A percentile compares a stretch with the other conserved stretches of the same genome.
Evolutionary conservation across 768 basidiomycete species (phyloP).

Genomic region (Tylopilus balloui): DNA sequence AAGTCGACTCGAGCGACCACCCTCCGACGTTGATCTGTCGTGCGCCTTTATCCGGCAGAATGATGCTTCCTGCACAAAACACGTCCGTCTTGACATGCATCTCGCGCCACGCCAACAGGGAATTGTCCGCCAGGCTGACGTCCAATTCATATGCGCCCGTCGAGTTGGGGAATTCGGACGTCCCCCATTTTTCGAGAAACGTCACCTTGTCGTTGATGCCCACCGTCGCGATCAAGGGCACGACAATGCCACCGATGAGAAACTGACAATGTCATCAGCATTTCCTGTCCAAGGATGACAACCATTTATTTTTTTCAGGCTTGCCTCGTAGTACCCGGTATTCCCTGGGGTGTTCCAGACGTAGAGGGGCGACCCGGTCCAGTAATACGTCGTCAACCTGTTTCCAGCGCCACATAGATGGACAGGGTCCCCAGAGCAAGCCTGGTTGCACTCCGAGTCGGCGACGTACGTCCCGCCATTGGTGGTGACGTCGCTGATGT

Average conservation of each 20-base stretch:
- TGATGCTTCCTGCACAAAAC: constrained; percentile 71
- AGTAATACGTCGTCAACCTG: constrained; percentile 51
- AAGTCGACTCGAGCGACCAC: constrained; percentile 69
- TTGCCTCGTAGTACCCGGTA: constrained; percentile 67
- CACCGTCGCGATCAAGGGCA: constrained; percentile 70
- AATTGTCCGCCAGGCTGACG: constrained; percentile 46
- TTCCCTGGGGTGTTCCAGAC: constrained; percentile 63
- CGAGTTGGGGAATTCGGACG: constrained; percentile 55
- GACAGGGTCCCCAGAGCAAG: constrained; percentile 67
- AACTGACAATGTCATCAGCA: constrained; percentile 29
- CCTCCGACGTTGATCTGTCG: constrained; percentile 30
- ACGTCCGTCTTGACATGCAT: constrained; percentile 78
- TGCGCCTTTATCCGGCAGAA: constrained; percentile 69
- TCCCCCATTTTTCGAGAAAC: constrained; percentile 73
- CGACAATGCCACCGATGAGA: constrained; percentile 55
- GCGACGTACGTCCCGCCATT: constrained; percentile 32
- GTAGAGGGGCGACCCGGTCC: constrained; percentile 46
- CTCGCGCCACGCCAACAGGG: constrained; percentile 57
- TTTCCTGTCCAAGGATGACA: not conserved
- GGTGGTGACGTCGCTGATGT: constrained; percentile 46
- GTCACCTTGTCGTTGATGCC: constrained; percentile 80
- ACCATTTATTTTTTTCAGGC: no score
- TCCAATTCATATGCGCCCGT: constrained; percentile 82
- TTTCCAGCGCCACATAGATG: constrained; percentile 63
- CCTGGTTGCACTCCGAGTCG: constrained; percentile 39